Base-by-base conservation (phyloP, 768 basidiomycete genomes). In the Aureoboletus auriporus region DNA sequence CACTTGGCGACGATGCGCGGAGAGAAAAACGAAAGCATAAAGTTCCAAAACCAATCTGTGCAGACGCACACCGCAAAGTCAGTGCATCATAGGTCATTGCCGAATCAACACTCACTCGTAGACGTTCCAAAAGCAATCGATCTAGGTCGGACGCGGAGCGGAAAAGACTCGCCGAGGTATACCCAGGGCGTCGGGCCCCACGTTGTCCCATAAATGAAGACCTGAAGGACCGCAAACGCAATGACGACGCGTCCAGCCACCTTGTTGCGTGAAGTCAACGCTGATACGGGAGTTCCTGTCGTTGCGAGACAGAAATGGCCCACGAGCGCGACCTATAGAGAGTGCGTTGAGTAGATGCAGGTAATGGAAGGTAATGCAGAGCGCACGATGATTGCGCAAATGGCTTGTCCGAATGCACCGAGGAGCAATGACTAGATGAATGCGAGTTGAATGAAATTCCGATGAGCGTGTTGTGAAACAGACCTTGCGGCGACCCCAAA, bases 111-210 rank as follows among this genome's bases (percentile, higher is more conserved):
- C 58, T 43, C 26, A 77, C 75, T 79, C 26, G 76, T 70, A 0
- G 77, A 76, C 36, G 82, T 83, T 8, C 85, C 85, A n/a, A 89
- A 71, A 0, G 87, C 87, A 59, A 90, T 89, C 54, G 77, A 73
- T 65, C 89, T 89, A 6, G 89, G 77, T 48, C 87, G 77, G 39
- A 91, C 84, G 40, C 86, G 82, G 20, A 90, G 78, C 12, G 87
- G 89, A 77, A 89, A 90, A 16, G 80, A 83, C 71, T 89, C 86
- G 44, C 85, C 85, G 29, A 87, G 76, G 58, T 86, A 86, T 6
- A 86, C 86, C 81, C 80, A 83, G 54, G 84, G 84, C 30, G 79
- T 83, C 7, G 84, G 83, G 11, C 86, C 86, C 86, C 86, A 89
- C 69, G 86, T 88, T 51, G 83, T 76, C 2, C 79, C 79, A 64